phyloP scores from a whole-genome alignment of 768 basidiomycete genomes.

The Serendipita sp. region DNA sequence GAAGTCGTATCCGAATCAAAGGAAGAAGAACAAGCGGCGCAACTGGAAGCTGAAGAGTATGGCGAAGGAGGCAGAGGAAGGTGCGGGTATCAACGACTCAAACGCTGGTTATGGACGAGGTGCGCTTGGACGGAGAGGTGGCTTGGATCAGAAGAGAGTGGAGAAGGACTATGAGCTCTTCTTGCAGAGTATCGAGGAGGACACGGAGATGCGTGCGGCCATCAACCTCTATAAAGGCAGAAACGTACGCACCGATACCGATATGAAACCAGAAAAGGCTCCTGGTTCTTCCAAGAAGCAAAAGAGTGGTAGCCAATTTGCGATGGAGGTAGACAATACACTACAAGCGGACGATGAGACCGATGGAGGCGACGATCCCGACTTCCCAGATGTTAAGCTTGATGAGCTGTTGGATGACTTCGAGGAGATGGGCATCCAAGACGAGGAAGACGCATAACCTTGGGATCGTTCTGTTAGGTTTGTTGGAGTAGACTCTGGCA shows the following conservation, averaged over 20 bases:
- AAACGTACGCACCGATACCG: conserved; percentile 19
- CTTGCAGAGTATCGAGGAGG: conserved; percentile 86
- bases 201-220: conserved; percentile 70
- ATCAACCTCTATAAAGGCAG: conserved; percentile 75
- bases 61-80: conserved; percentile 79
- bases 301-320: conserved; percentile 30
- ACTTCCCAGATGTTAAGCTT: conserved; percentile 76
- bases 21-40: conserved; percentile 77
- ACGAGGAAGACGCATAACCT: conserved; percentile 15
- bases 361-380: conserved; percentile 47
- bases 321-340: conserved; percentile 53
- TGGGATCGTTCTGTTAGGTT: not conserved
- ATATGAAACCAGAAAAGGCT: conserved; percentile 18
- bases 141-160: conserved; percentile 79
- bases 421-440: conserved; percentile 71
- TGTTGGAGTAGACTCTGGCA: not conserved
- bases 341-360: conserved; percentile 17
- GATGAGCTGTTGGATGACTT: conserved; percentile 84
- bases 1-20: conserved; percentile 84
- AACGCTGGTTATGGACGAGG: conserved; percentile 35
- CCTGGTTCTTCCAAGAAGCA: conserved; percentile 16
- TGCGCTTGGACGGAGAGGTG: conserved; percentile 80
- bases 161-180: conserved; percentile 96
- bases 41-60: conserved; percentile 85
- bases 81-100: conserved; percentile 50